These are phyloP conservation scores for Podospora anserina DNA, from an alignment of 495 filamentous ascomycete species.

Conservation along the genomic window DNA sequence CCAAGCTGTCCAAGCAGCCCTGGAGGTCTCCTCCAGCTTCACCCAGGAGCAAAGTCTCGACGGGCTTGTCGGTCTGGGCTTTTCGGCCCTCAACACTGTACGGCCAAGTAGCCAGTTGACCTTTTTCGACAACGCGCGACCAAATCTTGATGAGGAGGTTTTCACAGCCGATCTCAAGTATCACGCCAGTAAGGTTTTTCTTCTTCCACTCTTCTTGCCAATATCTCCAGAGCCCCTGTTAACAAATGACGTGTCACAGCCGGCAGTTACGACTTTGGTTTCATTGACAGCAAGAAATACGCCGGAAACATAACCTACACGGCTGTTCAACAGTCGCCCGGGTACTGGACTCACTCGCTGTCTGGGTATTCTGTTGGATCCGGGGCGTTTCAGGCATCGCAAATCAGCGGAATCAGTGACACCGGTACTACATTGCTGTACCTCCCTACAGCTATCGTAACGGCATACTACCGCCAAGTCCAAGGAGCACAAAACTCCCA, in stretches of 20 bases:
- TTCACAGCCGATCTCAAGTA: slow-evolving; percentile 69
- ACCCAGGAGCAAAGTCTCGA: slow-evolving; percentile 58
- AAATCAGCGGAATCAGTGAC: slow-evolving; percentile 57
- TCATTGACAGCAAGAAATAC: slow-evolving; percentile 62
- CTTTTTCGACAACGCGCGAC: slow-evolving; percentile 69
- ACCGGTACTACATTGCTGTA: slow-evolving; percentile 76
- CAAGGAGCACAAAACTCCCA: slow-evolving; percentile 47
- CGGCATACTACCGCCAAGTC: slow-evolving; percentile 64
- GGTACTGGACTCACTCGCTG: slow-evolving; percentile 71
- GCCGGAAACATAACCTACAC: slow-evolving; percentile 62
- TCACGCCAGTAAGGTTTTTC: slow-evolving; percentile 36
- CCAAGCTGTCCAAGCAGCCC: slow-evolving; percentile 71
- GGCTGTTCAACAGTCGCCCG: slow-evolving; percentile 55
- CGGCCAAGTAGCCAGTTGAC: slow-evolving; percentile 58
- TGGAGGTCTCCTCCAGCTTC: slow-evolving; percentile 61
- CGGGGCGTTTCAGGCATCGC: slow-evolving; percentile 29
- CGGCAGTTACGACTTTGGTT: slow-evolving; percentile 76
- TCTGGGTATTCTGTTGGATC: slow-evolving; percentile 60
- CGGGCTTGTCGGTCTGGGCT: slow-evolving; percentile 73
- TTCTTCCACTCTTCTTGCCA: background rate
- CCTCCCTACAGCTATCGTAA: slow-evolving; percentile 55
- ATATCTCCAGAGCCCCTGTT: background rate
- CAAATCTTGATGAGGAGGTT: slow-evolving; percentile 54
- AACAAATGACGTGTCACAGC: slow-evolving; percentile 31
- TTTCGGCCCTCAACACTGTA: slow-evolving; percentile 70